Evolutionary conservation across 2,329 filamentous ascomycete species (phyloP), one percentile per base, ranked within the genome.

Genomic region (Dryadomyces quercus-mongolicae): DNA sequence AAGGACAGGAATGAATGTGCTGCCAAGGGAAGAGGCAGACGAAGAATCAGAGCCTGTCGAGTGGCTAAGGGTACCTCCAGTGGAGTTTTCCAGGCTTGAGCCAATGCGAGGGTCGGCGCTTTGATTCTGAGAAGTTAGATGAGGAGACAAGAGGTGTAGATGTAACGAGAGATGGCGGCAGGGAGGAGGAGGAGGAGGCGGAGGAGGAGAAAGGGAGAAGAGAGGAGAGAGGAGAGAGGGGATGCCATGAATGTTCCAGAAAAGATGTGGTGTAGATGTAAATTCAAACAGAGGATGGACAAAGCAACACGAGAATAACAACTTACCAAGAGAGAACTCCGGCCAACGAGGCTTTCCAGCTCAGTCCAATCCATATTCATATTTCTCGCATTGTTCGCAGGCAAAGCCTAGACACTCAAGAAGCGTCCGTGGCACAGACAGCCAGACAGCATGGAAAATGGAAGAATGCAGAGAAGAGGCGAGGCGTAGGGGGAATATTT

Each of bases 1-100:
- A 47, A 77, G 61, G 5, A 81, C 71, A 10, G 80, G 80, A 8
- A 78, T 59, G 18, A 82, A 70, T 36, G 79, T 82, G 62, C 69
- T 69, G 48, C 79, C 66, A 15, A 76, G 65, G 1, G 70, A 63
- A 25, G 63, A 61, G 38, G 71, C 62, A 2, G 72, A 74, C 4
- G 67, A 66, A 9, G 70, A 73, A 60, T 71, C 66, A 25, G 60
- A 61, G 16, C 63, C 57, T 16, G 64, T 63, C 48, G 66, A 47
- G 36, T 67, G 66, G 59, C 65, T 63, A 52, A 73, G 48, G 40
- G 70, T 70, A 58, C 68, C 64, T 57, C 63, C 62, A 4, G 68
- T 70, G 2, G 66, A 64, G 60, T 70, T 70, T 52, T 71, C 66
- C 45, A 72, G 69, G 36, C 68, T 66, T 47, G 71, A 74, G 36